A percentile compares a stretch with the other conserved stretches of the same genome.
Conservation (phyloP, 345 rosid species). For the Viola odorata region DNA sequence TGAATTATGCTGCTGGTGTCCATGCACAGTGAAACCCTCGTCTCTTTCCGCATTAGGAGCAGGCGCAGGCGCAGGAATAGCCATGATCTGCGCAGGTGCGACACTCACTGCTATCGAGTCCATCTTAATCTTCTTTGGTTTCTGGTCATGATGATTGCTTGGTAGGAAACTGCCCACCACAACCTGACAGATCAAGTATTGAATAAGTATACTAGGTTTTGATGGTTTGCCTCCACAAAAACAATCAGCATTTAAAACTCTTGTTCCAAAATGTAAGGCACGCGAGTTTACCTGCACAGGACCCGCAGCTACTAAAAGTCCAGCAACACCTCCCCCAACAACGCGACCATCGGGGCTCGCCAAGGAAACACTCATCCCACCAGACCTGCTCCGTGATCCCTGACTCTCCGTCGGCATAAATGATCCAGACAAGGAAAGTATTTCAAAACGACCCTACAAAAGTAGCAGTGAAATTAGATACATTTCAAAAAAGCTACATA, state of each 20-base stretch:
- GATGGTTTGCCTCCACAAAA: neutral
- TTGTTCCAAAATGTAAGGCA: neutral
- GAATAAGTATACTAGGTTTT: neutral
- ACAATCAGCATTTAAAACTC: neutral
- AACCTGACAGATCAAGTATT: constrained; percentile 38
- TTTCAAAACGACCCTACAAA: constrained; percentile 90
- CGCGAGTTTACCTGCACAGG: constrained; percentile 67
- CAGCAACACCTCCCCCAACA: constrained; percentile 90
- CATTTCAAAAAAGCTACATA: no score
- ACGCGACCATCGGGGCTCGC: constrained; percentile 97
- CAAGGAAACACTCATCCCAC: constrained; percentile 95
- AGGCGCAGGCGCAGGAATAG: constrained; percentile 26
- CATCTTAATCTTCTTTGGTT: constrained; percentile 46
- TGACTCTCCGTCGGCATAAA: constrained; percentile 88
- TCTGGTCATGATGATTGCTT: constrained; percentile 62
- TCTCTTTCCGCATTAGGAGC: constrained; percentile 36
- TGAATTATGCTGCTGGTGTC: constrained; percentile 21
- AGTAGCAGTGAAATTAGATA: neutral
- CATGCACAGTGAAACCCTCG: constrained; percentile 9
- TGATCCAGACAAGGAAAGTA: constrained; percentile 89
- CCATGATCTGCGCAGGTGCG: constrained; percentile 13
- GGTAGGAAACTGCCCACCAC: constrained; percentile 84
- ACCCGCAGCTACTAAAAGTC: constrained; percentile 83
- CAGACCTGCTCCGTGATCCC: constrained; percentile 84
- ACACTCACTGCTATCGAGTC: constrained; percentile 29